Percentiles rank a stretch among this genome's conserved stretches.
Conservation (phyloP, 768 basidiomycete genomes). For the Kwoniella heveanensis region DNA sequence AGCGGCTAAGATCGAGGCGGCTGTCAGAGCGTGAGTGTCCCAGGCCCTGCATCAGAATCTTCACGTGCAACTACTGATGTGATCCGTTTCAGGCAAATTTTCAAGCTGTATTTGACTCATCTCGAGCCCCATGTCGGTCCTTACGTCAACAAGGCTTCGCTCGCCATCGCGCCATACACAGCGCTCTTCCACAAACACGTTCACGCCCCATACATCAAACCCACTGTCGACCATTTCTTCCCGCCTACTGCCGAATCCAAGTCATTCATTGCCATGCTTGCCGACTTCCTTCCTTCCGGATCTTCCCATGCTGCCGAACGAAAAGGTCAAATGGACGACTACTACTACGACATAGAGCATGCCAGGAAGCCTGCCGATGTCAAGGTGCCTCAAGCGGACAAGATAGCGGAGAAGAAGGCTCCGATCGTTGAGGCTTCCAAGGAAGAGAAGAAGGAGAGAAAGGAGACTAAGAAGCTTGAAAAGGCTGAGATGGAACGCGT, state of each 20-base stretch:
- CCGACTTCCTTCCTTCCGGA: slow-evolving; percentile 44
- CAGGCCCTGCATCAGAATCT: too few species aligned
- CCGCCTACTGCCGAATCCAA: slow-evolving; percentile 28
- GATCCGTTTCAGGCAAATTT: slow-evolving; percentile 27
- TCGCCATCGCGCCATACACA: slow-evolving; percentile 30
- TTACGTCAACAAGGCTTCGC: slow-evolving; percentile 26
- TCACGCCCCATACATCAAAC: slow-evolving; percentile 42
- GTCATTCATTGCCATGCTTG: slow-evolving; percentile 43
- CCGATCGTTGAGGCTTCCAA: slow-evolving; percentile 10
- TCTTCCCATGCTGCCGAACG: slow-evolving; percentile 26
- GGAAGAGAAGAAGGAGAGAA: slow-evolving; percentile 13
- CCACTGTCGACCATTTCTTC: slow-evolving; percentile 30
- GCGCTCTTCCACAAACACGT: slow-evolving; percentile 32
- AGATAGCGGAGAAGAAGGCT: slow-evolving; percentile 17
- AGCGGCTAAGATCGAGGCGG: slow-evolving; percentile 20
- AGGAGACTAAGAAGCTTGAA: slow-evolving; percentile 21
- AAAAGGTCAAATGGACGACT: slow-evolving; percentile 36
- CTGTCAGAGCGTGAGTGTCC: slow-evolving; percentile 29
- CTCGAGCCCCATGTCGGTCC: slow-evolving; percentile 49
- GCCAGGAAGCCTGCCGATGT: slow-evolving; percentile 28
- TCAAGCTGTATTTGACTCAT: slow-evolving; percentile 34
- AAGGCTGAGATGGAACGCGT: slow-evolving; percentile 26
- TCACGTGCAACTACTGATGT: background rate
- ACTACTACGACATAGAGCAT: slow-evolving; percentile 34
- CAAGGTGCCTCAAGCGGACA: slow-evolving; percentile 23